Conservation (phyloP, 164 flowering plant species). For the Tetrastigma voinierianum region DNA sequence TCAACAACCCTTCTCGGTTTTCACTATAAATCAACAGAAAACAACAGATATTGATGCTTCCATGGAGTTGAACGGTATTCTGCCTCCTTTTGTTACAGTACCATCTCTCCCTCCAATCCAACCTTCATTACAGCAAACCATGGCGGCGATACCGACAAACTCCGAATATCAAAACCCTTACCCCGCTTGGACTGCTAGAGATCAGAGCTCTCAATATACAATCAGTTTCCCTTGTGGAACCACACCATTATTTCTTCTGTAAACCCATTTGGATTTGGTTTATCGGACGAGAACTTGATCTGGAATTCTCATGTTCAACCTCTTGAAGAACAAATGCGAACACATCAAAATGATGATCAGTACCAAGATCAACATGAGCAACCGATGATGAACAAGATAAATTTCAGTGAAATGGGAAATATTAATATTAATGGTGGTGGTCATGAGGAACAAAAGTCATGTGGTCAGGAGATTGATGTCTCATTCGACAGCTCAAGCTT, state of each 20-base stretch:
- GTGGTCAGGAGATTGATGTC: slow-evolving; percentile 20
- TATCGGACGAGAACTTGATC: slow-evolving; percentile 21
- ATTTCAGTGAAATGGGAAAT: slow-evolving; percentile 13
- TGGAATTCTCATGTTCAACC: slow-evolving; percentile 18
- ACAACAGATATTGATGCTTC: neutral
- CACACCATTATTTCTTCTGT: slow-evolving; percentile 14
- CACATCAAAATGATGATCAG: too few relatives aligned
- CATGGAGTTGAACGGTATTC: slow-evolving; percentile 6
- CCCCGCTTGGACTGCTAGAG: slow-evolving; percentile 17
- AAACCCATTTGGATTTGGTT: slow-evolving; percentile 21
- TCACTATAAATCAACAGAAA: neutral
- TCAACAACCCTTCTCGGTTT: slow-evolving; percentile 7
- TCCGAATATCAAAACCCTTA: slow-evolving; percentile 21
- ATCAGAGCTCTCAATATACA: slow-evolving; percentile 8
- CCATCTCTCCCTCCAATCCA: slow-evolving; percentile 8
- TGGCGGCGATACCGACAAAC: slow-evolving; percentile 6
- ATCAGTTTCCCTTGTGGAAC: slow-evolving; percentile 1
- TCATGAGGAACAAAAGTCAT: too few relatives aligned
- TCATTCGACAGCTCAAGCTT: slow-evolving; percentile 22
- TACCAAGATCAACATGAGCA: slow-evolving; percentile 6
- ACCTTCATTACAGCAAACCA: slow-evolving; percentile 12
- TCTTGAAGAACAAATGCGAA: slow-evolving; percentile 11
- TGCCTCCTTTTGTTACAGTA: slow-evolving; percentile 12
- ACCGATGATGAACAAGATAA: neutral
- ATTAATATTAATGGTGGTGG: too few relatives aligned